phyloP scores from a whole-genome alignment of 768 basidiomycete species.

The Austroboletus eburneus region DNA sequence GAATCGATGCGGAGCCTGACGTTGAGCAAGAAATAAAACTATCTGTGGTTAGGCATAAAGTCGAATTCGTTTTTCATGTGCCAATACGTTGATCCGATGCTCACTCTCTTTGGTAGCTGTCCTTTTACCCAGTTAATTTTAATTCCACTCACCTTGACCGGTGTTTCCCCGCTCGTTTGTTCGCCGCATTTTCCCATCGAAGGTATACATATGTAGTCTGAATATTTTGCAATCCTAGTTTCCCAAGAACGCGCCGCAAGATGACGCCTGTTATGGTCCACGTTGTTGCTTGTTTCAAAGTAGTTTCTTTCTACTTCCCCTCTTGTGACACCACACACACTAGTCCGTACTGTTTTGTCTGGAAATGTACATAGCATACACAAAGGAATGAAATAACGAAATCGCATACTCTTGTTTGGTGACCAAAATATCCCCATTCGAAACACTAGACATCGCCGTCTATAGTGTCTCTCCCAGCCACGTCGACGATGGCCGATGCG shows the following conservation, averaged over 20 bases:
- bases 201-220: conserved; percentile 5
- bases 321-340: conserved; percentile 6
- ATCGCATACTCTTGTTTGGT: conserved; percentile 23
- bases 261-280: conserved; percentile 2
- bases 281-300: too few relatives aligned
- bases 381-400: conserved; percentile 4
- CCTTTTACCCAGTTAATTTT: conserved; percentile 11
- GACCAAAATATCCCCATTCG: conserved; percentile 11
- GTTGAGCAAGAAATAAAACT: conserved; percentile 45
- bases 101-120: background rate
- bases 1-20: conserved; percentile 68
- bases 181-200: background rate
- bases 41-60: background rate
- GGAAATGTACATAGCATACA: conserved; percentile 13
- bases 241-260: conserved; percentile 1
- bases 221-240: conserved; percentile 11
- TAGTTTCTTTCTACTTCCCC: conserved; percentile 14
- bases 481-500: conserved; percentile 54
- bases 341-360: conserved; percentile 11
- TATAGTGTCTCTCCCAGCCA: background rate
- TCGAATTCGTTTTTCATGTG: background rate
- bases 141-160: background rate
- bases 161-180: conserved; percentile 18
- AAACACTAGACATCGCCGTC: background rate
- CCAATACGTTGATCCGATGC: background rate